phyloP scores from a whole-genome alignment of 192 early-diverging fungal genomes.

The Obelidium mucronatum region DNA sequence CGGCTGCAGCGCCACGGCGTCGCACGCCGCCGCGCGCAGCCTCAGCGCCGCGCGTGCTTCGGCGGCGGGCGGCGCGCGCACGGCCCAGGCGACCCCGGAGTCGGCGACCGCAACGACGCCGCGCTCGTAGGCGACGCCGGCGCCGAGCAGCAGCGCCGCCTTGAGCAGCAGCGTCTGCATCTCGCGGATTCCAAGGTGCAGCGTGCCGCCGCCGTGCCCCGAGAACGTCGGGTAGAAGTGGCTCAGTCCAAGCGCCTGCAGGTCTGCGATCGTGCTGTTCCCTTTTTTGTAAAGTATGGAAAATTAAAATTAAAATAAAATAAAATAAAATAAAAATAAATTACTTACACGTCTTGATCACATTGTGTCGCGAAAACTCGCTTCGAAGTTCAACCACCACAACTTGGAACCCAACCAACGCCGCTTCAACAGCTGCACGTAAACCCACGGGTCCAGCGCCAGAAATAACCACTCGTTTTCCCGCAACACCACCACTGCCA shows the following conservation, averaged over 20 bases:
- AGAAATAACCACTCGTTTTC: constrained; percentile 35
- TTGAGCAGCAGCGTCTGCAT: constrained; percentile 50
- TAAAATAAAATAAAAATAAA: constrained; percentile 17
- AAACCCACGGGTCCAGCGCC: constrained; percentile 58
- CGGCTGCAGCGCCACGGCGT: constrained; percentile 42
- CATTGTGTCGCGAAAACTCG: constrained; percentile 52
- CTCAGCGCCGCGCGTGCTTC: constrained; percentile 31
- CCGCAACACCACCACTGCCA: too few relatives aligned
- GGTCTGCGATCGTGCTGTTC: constrained; percentile 42
- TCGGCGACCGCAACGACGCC: constrained; percentile 52
- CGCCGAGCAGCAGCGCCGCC: constrained; percentile 43
- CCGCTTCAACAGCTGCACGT: constrained; percentile 48
- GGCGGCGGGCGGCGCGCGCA: constrained; percentile 38
- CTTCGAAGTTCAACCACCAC: constrained; percentile 45
- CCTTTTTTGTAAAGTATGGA: too few relatives aligned
- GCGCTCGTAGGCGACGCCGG: constrained; percentile 29
- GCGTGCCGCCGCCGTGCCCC: constrained; percentile 28
- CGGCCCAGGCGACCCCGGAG: constrained; percentile 20
- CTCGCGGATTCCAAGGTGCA: constrained; percentile 47
- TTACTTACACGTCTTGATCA: constrained; percentile 51
- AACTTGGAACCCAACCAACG: constrained; percentile 37
- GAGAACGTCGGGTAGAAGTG: constrained; percentile 42
- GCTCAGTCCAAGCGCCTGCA: constrained; percentile 39
- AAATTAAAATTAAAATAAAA: not conserved
- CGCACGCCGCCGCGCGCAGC: constrained; percentile 15